These are phyloP conservation scores for Aspergillus thermomutatus DNA, from an alignment of 2,329 filamentous ascomycete species.

Conservation along the genomic window DNA sequence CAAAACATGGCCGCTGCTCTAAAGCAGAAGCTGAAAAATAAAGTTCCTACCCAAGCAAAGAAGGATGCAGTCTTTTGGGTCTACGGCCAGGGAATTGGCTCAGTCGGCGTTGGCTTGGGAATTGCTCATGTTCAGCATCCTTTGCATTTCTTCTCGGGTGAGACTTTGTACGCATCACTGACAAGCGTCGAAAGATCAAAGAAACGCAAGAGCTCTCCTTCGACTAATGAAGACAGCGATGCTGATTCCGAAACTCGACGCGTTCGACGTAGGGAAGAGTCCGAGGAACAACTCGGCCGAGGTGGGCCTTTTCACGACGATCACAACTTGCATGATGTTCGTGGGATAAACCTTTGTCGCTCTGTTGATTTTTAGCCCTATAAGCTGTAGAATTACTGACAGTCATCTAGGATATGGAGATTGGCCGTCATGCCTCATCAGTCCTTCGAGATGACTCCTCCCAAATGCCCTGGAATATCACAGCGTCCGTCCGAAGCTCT, in stretches of 20 bases:
- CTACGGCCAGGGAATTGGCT: slow-evolving; percentile 55
- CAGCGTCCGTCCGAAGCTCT: slow-evolving; percentile 54
- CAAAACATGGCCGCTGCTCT: slow-evolving; percentile 56
- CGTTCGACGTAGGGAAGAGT: slow-evolving; percentile 37
- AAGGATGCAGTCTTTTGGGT: slow-evolving; percentile 63
- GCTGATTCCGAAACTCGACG: slow-evolving; percentile 27
- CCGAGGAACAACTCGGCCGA: slow-evolving; percentile 33
- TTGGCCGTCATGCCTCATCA: slow-evolving; percentile 65
- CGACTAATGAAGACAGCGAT: slow-evolving; percentile 21
- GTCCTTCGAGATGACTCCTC: slow-evolving; percentile 65
- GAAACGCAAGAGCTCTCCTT: slow-evolving; percentile 27
- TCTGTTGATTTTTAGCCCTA: background rate
- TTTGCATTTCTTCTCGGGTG: slow-evolving; percentile 58
- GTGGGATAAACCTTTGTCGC: background rate
- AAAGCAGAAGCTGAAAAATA: slow-evolving; percentile 44
- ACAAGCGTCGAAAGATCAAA: slow-evolving; percentile 29
- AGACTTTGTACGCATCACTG: slow-evolving; percentile 50
- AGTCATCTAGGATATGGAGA: slow-evolving; percentile 54
- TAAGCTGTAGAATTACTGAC: background rate
- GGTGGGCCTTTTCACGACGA: slow-evolving; percentile 26
- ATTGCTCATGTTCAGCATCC: slow-evolving; percentile 45
- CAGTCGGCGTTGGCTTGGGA: slow-evolving; percentile 49
- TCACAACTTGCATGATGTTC: slow-evolving; percentile 37
- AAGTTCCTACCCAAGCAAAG: slow-evolving; percentile 49
- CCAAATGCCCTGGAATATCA: slow-evolving; percentile 68